A percentile compares a stretch with the other conserved stretches of the same genome.
Evolutionary conservation across 1,284 basidiomycete genomes (phyloP).

Genomic region (Cutaneotrichosporon sp.): DNA sequence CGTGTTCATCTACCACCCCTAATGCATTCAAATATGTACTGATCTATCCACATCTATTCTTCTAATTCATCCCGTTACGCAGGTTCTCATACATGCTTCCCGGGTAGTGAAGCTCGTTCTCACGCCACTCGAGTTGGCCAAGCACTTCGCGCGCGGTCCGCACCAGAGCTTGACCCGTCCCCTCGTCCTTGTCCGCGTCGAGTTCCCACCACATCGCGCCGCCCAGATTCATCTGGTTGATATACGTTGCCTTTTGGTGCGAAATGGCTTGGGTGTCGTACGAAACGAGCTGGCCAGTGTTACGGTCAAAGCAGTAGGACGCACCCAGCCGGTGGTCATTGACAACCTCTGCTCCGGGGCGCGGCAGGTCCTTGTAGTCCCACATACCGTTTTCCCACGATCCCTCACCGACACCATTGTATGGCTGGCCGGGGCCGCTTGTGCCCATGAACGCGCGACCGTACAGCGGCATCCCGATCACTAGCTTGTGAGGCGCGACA

Average conservation of each 20-base stretch:
- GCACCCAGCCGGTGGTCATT: constrained; percentile 73
- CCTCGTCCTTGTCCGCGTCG: constrained; percentile 42
- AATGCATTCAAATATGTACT: neutral
- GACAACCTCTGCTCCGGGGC: constrained; percentile 63
- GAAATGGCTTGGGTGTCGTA: constrained; percentile 79
- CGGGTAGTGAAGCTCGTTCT: constrained; percentile 46
- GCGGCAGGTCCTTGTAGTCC: constrained; percentile 73
- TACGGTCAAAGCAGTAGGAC: constrained; percentile 71
- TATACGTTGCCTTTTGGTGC: constrained; percentile 71
- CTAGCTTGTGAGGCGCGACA: constrained; percentile 70
- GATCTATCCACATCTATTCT: constrained; percentile 1
- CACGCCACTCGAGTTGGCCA: constrained; percentile 39
- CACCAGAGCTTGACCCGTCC: constrained; percentile 36
- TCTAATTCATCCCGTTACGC: constrained; percentile 21
- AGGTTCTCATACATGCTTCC: constrained; percentile 36
- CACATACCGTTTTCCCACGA: constrained; percentile 52
- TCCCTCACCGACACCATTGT: constrained; percentile 64
- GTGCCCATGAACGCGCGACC: constrained; percentile 81
- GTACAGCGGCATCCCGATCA: constrained; percentile 79
- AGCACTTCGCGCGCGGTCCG: constrained; percentile 35
- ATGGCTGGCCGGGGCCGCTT: constrained; percentile 69
- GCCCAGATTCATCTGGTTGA: constrained; percentile 63
- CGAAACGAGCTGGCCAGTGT: constrained; percentile 59
- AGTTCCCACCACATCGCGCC: constrained; percentile 78
- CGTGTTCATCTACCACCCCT: constrained; percentile 28